These are phyloP conservation scores for Erodium trifolium DNA, from an alignment of 441 rosid species.

Conservation along the genomic window DNA sequence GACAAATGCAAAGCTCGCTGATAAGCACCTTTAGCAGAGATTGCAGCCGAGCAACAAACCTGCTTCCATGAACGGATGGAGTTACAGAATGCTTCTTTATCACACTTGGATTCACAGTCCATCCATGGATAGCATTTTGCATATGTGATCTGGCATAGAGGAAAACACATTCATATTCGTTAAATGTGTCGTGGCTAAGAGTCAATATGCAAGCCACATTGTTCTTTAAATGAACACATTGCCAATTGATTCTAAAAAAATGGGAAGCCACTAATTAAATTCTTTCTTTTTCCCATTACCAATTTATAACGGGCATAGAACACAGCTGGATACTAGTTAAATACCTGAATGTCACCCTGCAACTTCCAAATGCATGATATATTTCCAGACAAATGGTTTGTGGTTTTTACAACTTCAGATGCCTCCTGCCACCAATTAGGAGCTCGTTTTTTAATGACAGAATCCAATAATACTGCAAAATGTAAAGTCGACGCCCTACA, in stretches of 20 bases:
- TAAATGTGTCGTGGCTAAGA: conserved; percentile 14
- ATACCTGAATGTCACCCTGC: conserved; percentile 81
- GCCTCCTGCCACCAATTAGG: conserved; percentile 54
- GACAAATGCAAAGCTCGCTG: conserved; percentile 73
- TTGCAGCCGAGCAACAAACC: conserved; percentile 46
- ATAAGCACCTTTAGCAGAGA: conserved; percentile 63
- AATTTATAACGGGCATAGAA: conserved; percentile 7
- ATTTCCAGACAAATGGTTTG: conserved; percentile 49
- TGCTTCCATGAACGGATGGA: conserved; percentile 67
- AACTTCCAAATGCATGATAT: conserved; percentile 78
- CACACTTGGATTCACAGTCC: conserved; percentile 29
- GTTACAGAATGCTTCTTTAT: conserved; percentile 33
- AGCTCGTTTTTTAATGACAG: conserved; percentile 14
- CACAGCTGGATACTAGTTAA: not conserved
- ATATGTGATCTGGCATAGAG: conserved; percentile 50
- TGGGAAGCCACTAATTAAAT: not conserved
- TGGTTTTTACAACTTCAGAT: conserved; percentile 39
- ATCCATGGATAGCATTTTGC: conserved; percentile 80
- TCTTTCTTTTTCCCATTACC: not conserved
- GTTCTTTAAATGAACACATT: conserved; percentile 6
- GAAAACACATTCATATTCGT: conserved; percentile 19
- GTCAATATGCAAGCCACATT: not conserved
- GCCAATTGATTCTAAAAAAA: not conserved
- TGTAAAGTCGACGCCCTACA: not conserved
- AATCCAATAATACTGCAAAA: conserved; percentile 9